phyloP scores from a whole-genome alignment of 169 alveolate species.

The Eimeria necatrix region DNA sequence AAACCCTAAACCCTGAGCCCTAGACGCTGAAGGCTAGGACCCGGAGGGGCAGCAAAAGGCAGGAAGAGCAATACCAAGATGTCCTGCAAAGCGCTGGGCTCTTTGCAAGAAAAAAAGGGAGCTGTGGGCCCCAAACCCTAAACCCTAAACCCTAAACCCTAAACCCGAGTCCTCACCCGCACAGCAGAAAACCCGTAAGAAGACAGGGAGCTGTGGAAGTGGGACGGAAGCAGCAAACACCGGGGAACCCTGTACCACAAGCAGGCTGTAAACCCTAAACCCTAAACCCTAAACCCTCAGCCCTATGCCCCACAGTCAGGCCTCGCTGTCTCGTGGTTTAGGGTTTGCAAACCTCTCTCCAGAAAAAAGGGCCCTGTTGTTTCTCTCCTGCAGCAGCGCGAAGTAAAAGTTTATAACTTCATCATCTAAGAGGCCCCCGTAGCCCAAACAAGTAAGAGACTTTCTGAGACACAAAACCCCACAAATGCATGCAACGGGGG shows the following conservation, averaged over 20 bases:
- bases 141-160: constrained; percentile 30
- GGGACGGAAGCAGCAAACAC: constrained; percentile 72
- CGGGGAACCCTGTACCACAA: constrained; percentile 48
- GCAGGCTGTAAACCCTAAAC: neutral
- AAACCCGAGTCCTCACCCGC: constrained; percentile 5
- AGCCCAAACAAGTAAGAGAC: neutral
- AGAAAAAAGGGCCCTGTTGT: constrained; percentile 5
- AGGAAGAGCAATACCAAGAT: no score
- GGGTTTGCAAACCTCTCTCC: neutral
- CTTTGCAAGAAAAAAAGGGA: neutral
- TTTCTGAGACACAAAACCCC: neutral
- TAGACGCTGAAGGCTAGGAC: neutral
- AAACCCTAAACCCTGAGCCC: constrained; percentile 9
- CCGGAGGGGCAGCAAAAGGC: no score
- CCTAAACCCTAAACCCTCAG: constrained; percentile 17
- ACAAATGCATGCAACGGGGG: neutral
- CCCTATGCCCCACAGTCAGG: neutral
- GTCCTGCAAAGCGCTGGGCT: no score
- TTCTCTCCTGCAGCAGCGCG: constrained; percentile 71
- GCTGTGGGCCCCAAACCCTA: constrained; percentile 21
- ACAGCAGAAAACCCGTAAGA: constrained; percentile 45
- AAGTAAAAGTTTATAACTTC: constrained; percentile 64
- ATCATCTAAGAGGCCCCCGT: constrained; percentile 72
- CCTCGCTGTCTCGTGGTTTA: no score
- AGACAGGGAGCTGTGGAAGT: constrained; percentile 63